Evolutionary conservation across 164 flowering plant genomes (phyloP), one percentile per base, ranked within the genome.

Genomic region (Akebia trifoliata): DNA sequence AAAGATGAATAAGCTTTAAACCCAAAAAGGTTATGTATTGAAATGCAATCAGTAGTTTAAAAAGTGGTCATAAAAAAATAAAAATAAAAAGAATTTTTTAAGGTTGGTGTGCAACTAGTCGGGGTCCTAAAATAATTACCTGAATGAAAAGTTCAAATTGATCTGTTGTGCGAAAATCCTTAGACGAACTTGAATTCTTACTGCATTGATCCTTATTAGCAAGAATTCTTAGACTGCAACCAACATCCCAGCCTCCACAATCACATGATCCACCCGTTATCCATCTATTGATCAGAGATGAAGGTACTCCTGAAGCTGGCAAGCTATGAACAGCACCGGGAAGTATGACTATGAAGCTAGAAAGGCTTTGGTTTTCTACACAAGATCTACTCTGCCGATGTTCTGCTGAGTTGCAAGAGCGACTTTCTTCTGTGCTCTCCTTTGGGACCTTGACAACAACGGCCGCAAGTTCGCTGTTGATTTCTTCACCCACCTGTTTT

Each of bases 161-260:
- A 34, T 77, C 71, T 8, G 75, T 17, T 24, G 22, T 30, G 25
- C 40, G 28, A 40, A 54, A 59, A 62, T 44, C 50, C 46, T 71
- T 50, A 9, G 61, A 65, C 24, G 69, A 50, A 44, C 36, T 54
- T 3, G 47, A 15, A 22, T 20, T 32, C 31, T 67, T 58, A 21
- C 45, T 21, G 28, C 21, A 18, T 54, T 48, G 67, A 20, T 63
- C 69, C 52, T 66, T 36, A 52, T 74, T 68, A 29, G 72, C 43
- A 26, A 92, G 87, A 53, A 84, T 46, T 35, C 74, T 65, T 15
- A 92, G 63, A 48, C 71, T 72, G 79, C 98, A 92, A 53, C 98
- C 98, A 54, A 79, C 42, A 66, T 92, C 98, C 98, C 98, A 92
- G 46, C 98, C 98, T 32, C 98, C 98, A 72, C 98, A 92, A 52